Conservation (phyloP, 2,329 filamentous ascomycete species). For the Epichloe sylvatica region DNA sequence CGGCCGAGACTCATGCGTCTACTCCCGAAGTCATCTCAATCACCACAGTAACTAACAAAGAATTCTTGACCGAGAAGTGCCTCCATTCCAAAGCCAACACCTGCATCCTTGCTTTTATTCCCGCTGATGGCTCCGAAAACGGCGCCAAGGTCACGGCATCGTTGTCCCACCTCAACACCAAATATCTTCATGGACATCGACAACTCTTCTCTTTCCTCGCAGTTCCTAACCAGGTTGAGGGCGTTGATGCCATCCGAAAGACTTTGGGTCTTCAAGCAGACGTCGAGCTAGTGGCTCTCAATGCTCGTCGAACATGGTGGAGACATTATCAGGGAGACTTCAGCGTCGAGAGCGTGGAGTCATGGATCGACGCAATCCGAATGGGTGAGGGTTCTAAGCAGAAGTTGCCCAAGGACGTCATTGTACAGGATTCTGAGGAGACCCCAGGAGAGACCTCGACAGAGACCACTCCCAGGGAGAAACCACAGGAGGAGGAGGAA, state of each 20-base stretch:
- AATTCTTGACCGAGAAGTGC: conserved; percentile 56
- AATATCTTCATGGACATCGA: conserved; percentile 51
- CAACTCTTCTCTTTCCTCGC: conserved; percentile 75
- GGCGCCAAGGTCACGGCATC: conserved; percentile 45
- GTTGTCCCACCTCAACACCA: conserved; percentile 62
- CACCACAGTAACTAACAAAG: conserved; percentile 45
- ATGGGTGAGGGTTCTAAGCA: conserved; percentile 76
- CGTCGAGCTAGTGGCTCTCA: conserved; percentile 66
- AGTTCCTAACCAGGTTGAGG: conserved; percentile 40
- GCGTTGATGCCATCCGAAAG: conserved; percentile 27
- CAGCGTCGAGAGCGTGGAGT: conserved; percentile 51
- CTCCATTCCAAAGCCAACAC: conserved; percentile 63
- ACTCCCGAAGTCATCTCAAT: conserved; percentile 43
- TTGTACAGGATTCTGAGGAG: conserved; percentile 29
- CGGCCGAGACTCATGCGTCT: conserved; percentile 7
- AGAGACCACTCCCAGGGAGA: conserved; percentile 9
- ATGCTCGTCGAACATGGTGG: conserved; percentile 79
- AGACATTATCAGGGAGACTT: conserved; percentile 54
- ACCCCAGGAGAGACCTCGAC: conserved; percentile 10
- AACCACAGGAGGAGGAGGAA: conserved; percentile 16
- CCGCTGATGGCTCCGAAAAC: conserved; percentile 35
- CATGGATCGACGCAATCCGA: conserved; percentile 82
- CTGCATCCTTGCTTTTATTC: conserved; percentile 66
- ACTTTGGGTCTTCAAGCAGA: conserved; percentile 45
- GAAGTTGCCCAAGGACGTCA: conserved; percentile 47